Evolutionary conservation across 2,329 filamentous ascomycete genomes (phyloP).

Genomic region (Diaporthe caulivora): DNA sequence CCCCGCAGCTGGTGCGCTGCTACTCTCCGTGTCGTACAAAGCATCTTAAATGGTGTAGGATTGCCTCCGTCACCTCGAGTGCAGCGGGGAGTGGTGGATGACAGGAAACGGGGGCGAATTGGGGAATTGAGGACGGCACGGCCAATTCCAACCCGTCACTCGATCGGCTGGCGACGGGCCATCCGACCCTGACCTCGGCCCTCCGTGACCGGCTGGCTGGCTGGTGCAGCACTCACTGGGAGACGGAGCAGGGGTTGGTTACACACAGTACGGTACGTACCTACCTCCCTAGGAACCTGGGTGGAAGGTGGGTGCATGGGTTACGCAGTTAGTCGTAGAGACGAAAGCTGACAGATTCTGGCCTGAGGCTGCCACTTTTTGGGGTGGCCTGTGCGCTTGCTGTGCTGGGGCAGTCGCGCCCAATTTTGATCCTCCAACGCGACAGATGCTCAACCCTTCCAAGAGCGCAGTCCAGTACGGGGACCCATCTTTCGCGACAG

Average conservation of each 20-base stretch:
- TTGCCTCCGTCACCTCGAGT: conserved; percentile 14
- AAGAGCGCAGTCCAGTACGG: conserved; percentile 31
- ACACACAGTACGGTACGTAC: not conserved
- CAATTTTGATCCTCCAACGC: conserved; percentile 39
- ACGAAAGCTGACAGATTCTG: too few species aligned
- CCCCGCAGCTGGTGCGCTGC: conserved; percentile 38
- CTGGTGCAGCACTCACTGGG: not conserved
- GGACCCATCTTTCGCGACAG: conserved; percentile 39
- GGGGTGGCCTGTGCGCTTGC: conserved; percentile 28
- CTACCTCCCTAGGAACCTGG: too few species aligned
- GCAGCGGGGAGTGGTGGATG: not conserved
- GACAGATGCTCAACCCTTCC: conserved; percentile 31
- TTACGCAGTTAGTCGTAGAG: too few species aligned
- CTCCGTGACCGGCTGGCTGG: conserved; percentile 24
- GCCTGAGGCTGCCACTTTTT: conserved; percentile 38
- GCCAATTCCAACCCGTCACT: conserved; percentile 30
- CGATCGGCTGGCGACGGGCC: conserved; percentile 38
- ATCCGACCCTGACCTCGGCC: conserved; percentile 29
- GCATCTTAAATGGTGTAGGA: conserved; percentile 27
- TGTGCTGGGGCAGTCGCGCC: conserved; percentile 32
- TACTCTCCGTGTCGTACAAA: conserved; percentile 37
- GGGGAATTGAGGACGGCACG: not conserved
- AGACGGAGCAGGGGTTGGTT: not conserved
- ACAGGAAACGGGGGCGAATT: not conserved
- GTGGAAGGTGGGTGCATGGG: conserved; percentile 16